Evolutionary conservation across 495 filamentous ascomycete species (phyloP).

Genomic region (Filosporella fistucella): DNA sequence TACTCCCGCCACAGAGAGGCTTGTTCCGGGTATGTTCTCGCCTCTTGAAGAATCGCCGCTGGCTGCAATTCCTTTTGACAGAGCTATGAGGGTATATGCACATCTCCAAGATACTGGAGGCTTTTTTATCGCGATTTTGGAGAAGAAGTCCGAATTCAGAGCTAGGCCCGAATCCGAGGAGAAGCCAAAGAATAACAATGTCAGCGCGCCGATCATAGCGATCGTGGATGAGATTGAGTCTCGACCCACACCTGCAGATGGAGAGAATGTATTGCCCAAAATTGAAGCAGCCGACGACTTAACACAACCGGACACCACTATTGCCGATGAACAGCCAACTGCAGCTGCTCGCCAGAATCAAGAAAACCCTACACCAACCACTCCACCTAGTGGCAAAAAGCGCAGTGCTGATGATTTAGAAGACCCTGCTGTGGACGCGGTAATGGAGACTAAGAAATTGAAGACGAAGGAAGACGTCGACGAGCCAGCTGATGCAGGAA

Average conservation of each 20-base stretch:
- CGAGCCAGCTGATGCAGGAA: conserved; percentile 28
- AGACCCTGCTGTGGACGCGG: conserved; percentile 10
- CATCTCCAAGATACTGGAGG: conserved; percentile 94
- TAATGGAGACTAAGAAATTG: conserved; percentile 13
- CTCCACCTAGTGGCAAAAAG: conserved; percentile 11
- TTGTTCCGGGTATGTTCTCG: conserved; percentile 82
- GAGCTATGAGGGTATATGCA: conserved; percentile 89
- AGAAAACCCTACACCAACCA: conserved; percentile 6
- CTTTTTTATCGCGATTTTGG: conserved; percentile 94
- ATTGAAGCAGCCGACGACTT: conserved; percentile 46
- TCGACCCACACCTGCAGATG: conserved; percentile 10
- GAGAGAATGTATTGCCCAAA: conserved; percentile 27
- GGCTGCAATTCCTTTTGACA: conserved; percentile 66
- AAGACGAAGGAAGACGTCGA: conserved; percentile 32
- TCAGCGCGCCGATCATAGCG: conserved; percentile 30
- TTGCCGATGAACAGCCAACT: conserved; percentile 23
- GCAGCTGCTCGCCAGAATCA: conserved; percentile 20
- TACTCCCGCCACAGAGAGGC: conserved; percentile 47
- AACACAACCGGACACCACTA: conserved; percentile 29
- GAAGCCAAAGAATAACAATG: conserved; percentile 36
- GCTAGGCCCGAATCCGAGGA: conserved; percentile 69
- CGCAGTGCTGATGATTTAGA: conserved; percentile 8
- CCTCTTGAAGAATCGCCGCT: conserved; percentile 56
- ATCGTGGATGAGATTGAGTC: conserved; percentile 52
- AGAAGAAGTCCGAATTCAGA: conserved; percentile 85